phyloP scores from a whole-genome alignment of 441 rosid genomes.

The Gossypium trilobum region DNA sequence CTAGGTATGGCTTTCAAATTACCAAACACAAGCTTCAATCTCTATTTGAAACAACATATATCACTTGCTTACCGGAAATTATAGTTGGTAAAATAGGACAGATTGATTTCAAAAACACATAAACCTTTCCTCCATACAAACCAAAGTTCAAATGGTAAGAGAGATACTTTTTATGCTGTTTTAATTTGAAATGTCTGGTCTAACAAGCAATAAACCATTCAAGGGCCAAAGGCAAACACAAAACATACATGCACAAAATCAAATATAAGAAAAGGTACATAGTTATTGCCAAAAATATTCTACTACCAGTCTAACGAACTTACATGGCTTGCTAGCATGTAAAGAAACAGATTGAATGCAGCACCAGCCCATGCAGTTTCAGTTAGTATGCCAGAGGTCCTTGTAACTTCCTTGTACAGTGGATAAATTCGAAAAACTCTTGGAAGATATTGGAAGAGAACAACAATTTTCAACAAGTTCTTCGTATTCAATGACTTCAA shows the following conservation, averaged over 20 bases:
- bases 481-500: slow-evolving; percentile 42
- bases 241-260: background rate
- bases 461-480: slow-evolving; percentile 41
- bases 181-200: background rate
- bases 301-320: slow-evolving; percentile 19
- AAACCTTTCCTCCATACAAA: background rate
- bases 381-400: slow-evolving; percentile 66
- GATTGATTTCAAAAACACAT: background rate
- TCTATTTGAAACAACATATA: background rate
- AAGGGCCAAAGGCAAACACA: background rate
- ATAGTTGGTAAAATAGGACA: background rate
- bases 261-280: background rate
- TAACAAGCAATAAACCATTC: background rate
- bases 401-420: slow-evolving; percentile 42
- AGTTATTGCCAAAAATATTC: background rate
- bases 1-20: background rate
- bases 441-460: slow-evolving; percentile 59
- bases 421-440: slow-evolving; percentile 48
- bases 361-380: slow-evolving; percentile 94
- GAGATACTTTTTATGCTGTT: background rate
- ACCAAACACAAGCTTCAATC: background rate
- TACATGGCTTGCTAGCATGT: slow-evolving; percentile 89
- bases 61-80: background rate
- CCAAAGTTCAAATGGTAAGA: background rate
- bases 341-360: slow-evolving; percentile 63